Evolutionary conservation across 2,329 filamentous ascomycete species (phyloP), one percentile per base, ranked within the genome.

Genomic region (Aspergillus proliferans): DNA sequence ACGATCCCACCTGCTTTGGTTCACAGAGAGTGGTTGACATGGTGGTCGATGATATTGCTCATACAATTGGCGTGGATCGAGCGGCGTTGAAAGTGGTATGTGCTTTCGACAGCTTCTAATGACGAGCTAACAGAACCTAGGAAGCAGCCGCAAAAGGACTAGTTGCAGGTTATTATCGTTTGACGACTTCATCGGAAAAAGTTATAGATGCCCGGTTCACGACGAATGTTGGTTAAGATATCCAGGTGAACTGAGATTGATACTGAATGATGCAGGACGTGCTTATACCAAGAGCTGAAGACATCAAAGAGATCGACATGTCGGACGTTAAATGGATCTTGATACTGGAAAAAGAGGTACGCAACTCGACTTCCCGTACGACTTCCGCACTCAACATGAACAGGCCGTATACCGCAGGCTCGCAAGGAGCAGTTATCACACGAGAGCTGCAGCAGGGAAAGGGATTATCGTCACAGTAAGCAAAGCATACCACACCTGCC

Each of bases 291-390:
- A 71, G 65, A 19, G 52, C 76, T 8, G 65, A 71, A 42, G 70
- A 76, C 4, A 62, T 71, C n/a, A 68, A 77, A 4, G 61, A 58
- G 1, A 55, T 81, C 6, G 67, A 77, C 46, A 61, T 80, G 22
- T 62, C 64, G 3, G 58, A 61, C n/a, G 62, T 77, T 12, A 64
- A 69, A n/a, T 84, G 80, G 80, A 71, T 85, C 22, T 65, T 85
- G 1, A 71, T 85, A 3, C 68, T 85, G 21, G 82, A 85, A 59
- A 85, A 85, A 68, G 82, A 85, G 71, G 80, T 78, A 63, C 19
- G 47, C 5, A n/a, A 28, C 15, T 1, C 4, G 3, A 12, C 3
- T 10, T 8, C 7, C 7, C 9, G 1, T 4, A 12, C 6, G 6
- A 19, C 1, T 14, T 8, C 36, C 15, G 18, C 19, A 21, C 5